Evolutionary conservation across 257 asterid species (phyloP).

Genomic region (Rubia yunnanensis): DNA sequence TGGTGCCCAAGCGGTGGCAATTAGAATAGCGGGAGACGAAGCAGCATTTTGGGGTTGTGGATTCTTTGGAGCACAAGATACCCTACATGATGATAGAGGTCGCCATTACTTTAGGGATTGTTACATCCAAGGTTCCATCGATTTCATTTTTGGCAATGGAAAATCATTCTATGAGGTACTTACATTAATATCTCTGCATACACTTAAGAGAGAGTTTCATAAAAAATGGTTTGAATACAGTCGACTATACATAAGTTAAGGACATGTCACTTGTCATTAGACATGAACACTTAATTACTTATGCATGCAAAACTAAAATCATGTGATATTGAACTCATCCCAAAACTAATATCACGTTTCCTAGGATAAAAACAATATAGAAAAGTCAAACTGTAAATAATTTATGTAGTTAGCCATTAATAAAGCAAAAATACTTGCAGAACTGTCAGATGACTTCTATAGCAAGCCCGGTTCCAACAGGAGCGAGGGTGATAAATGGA

Average conservation of each 20-base stretch:
- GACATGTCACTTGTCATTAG: too few relatives aligned
- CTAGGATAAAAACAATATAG: too few relatives aligned
- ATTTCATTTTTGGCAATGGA: slow-evolving; percentile 82
- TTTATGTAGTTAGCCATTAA: too few relatives aligned
- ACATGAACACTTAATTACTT: too few relatives aligned
- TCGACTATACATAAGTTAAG: too few relatives aligned
- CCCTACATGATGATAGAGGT: slow-evolving; percentile 85
- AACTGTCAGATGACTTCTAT: slow-evolving; percentile 60
- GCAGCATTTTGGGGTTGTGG: slow-evolving; percentile 95
- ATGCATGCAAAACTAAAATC: too few relatives aligned
- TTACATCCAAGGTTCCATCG: slow-evolving; percentile 93
- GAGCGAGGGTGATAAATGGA: slow-evolving; percentile 50
- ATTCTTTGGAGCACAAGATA: slow-evolving; percentile 93
- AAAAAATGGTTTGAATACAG: too few relatives aligned
- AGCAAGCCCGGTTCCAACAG: slow-evolving; percentile 60
- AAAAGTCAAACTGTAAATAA: too few relatives aligned
- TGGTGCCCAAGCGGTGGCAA: slow-evolving; percentile 93
- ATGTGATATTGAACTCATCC: too few relatives aligned
- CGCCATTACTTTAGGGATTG: slow-evolving; percentile 89
- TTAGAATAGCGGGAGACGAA: slow-evolving; percentile 64
- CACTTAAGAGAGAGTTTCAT: too few relatives aligned
- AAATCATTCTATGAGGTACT: slow-evolving; percentile 77
- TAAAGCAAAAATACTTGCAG: slow-evolving; percentile 22
- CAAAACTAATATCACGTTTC: too few relatives aligned
- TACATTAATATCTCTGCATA: too few relatives aligned